Evolutionary conservation across 345 rosid species (phyloP).

Genomic region (Acer negundo): DNA sequence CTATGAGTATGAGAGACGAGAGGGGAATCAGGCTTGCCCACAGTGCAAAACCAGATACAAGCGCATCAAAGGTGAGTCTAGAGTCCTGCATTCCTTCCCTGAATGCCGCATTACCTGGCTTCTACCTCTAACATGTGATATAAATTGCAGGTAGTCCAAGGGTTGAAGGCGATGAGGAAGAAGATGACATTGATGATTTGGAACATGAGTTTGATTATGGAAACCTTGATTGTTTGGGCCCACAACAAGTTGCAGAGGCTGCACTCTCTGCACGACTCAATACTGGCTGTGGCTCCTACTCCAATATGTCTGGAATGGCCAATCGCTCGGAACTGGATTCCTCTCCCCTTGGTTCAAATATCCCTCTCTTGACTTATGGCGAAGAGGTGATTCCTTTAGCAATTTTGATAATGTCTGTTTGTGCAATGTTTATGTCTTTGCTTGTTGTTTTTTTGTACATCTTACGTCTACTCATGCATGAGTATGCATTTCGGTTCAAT

Average conservation of each 20-base stretch:
- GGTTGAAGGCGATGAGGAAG: conserved; percentile 96
- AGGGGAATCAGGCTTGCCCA: conserved; percentile 96
- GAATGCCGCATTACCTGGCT: conserved; percentile 6
- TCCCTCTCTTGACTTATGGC: conserved; percentile 88
- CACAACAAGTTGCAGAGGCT: conserved; percentile 64
- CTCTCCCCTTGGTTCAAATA: conserved; percentile 61
- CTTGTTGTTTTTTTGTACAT: not conserved
- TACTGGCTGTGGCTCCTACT: conserved; percentile 49
- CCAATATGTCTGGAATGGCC: conserved; percentile 40
- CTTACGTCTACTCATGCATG: not conserved
- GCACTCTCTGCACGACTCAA: conserved; percentile 56
- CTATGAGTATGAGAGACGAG: conserved; percentile 94
- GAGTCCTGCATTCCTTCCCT: conserved; percentile 8
- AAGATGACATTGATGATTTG: conserved; percentile 89
- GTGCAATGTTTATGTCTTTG: conserved; percentile 1
- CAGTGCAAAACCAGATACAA: conserved; percentile 94
- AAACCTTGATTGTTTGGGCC: conserved; percentile 51
- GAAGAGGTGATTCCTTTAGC: conserved; percentile 61
- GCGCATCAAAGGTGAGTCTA: conserved; percentile 76
- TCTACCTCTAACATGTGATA: conserved; percentile 13
- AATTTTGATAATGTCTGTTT: not conserved
- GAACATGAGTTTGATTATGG: conserved; percentile 85
- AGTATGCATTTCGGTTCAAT: not conserved
- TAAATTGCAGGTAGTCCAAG: conserved; percentile 78
- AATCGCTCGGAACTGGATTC: conserved; percentile 70